Percentiles rank a stretch among this genome's conserved stretches.
Conservation (phyloP, 1,284 basidiomycete species). For the Papiliotrema laurentii region DNA sequence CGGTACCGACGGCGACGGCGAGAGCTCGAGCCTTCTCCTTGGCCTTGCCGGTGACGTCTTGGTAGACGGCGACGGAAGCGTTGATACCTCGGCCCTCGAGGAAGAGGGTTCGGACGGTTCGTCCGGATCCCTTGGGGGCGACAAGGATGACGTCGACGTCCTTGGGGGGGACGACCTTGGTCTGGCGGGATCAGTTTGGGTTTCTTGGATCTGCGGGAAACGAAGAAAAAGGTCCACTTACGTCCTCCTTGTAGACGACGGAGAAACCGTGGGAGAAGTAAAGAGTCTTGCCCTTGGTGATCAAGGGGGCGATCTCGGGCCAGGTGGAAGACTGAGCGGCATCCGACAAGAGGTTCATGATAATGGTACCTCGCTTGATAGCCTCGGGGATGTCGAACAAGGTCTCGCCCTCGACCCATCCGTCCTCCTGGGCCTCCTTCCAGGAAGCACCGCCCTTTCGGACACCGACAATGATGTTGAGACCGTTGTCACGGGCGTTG, state of each 20-base stretch:
- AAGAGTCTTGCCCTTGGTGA: constrained; percentile 98
- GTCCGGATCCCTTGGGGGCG: constrained; percentile 97
- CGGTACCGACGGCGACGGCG: constrained; percentile 91
- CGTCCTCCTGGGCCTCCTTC: constrained; percentile 93
- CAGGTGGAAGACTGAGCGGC: constrained; percentile 96
- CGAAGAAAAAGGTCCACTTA: constrained; percentile 22
- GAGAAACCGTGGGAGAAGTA: constrained; percentile 99
- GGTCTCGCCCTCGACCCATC: constrained; percentile 98
- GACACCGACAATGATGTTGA: constrained; percentile 98
- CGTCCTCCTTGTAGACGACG: constrained; percentile 93
- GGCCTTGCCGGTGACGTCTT: constrained; percentile 94
- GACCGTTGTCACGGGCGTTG: constrained; percentile 97
- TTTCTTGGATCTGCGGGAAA: neutral
- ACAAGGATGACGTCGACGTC: constrained; percentile 99
- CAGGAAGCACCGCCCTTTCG: constrained; percentile 90
- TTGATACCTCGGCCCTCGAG: constrained; percentile 85
- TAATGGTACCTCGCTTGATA: constrained; percentile 90
- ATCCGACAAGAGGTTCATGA: constrained; percentile 99
- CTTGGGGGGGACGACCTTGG: constrained; percentile 81
- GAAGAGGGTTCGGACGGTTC: constrained; percentile 98
- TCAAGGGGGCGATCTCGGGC: constrained; percentile 78
- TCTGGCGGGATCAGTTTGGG: constrained; percentile 44
- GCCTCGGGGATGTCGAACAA: constrained; percentile 99
- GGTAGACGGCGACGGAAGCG: constrained; percentile 53
- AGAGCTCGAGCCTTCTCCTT: constrained; percentile 95